A percentile compares a stretch with the other conserved stretches of the same genome.
These are phyloP conservation scores for Phaseolus lunatus DNA, from an alignment of 306 rosid species.

Conservation along the genomic window DNA sequence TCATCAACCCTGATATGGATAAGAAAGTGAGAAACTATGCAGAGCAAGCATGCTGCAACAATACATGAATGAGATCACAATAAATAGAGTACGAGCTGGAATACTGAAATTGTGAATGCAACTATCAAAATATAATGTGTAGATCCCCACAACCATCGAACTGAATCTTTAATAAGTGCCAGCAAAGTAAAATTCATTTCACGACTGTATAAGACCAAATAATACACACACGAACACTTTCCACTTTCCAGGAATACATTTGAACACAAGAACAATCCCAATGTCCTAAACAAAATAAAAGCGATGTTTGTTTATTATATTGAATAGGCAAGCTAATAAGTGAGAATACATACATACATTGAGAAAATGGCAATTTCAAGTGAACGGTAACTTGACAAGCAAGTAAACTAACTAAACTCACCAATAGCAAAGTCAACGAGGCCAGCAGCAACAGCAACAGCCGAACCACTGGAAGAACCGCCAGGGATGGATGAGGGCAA, in stretches of 20 bases:
- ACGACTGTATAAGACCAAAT: not conserved
- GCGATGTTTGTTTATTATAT: not conserved
- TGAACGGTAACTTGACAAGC: not conserved
- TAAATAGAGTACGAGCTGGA: conserved; percentile 23
- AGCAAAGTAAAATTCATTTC: not conserved
- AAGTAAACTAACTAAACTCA: conserved; percentile 47
- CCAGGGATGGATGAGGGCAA: conserved; percentile 64
- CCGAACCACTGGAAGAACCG: conserved; percentile 81
- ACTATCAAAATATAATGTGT: conserved; percentile 8
- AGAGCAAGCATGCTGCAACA: conserved; percentile 34
- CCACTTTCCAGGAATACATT: conserved; percentile 1
- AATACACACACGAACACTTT: not conserved
- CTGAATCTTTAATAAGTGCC: not conserved
- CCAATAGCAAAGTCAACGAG: conserved; percentile 81
- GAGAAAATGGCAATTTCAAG: not conserved
- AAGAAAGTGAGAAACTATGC: conserved; percentile 19
- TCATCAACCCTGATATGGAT: conserved; percentile 27
- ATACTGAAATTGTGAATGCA: conserved; percentile 31
- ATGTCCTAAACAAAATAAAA: not conserved
- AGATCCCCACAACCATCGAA: conserved; percentile 26
- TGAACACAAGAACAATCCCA: conserved; percentile 1
- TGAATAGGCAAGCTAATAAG: not conserved
- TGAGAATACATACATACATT: not conserved
- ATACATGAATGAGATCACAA: conserved; percentile 27
- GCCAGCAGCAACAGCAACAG: conserved; percentile 79